These are phyloP conservation scores for Cercospora zeina DNA, from an alignment of 2,329 filamentous ascomycete species.

Conservation along the genomic window DNA sequence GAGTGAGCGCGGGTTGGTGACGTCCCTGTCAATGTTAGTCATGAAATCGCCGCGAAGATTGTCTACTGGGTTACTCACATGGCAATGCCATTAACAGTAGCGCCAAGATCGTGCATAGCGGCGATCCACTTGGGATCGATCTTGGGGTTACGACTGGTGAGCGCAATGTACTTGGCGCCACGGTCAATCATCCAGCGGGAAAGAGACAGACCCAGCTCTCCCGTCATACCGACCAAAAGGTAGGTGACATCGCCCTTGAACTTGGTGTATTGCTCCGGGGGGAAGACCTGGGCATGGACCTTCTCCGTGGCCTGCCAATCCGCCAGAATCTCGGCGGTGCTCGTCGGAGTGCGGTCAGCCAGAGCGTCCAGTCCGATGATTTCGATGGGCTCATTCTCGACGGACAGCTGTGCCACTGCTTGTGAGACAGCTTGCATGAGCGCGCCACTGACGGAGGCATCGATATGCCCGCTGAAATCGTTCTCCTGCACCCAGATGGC, in stretches of 20 bases:
- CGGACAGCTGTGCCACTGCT: background rate
- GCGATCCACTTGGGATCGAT: background rate
- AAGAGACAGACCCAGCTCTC: constrained; percentile 39
- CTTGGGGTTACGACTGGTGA: constrained; percentile 5
- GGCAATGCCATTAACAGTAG: background rate
- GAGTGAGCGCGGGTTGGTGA: background rate
- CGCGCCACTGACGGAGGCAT: background rate
- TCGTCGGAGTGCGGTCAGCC: background rate
- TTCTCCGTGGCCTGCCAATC: background rate
- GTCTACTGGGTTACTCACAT: no score
- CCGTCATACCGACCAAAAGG: constrained; percentile 34
- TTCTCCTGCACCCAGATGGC: background rate
- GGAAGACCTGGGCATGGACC: background rate
- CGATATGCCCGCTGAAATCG: background rate
- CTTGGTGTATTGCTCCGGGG: background rate
- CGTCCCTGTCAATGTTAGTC: background rate
- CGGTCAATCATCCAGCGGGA: constrained; percentile 37
- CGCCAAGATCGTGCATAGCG: background rate
- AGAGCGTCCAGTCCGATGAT: background rate
- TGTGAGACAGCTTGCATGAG: background rate
- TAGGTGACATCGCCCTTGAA: constrained; percentile 1
- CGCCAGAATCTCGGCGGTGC: background rate
- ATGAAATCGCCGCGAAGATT: background rate
- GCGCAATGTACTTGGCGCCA: constrained; percentile 35
- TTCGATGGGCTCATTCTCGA: background rate